phyloP scores from a whole-genome alignment of 352 stramenopile genomes.

The Phytophthora meadii region DNA sequence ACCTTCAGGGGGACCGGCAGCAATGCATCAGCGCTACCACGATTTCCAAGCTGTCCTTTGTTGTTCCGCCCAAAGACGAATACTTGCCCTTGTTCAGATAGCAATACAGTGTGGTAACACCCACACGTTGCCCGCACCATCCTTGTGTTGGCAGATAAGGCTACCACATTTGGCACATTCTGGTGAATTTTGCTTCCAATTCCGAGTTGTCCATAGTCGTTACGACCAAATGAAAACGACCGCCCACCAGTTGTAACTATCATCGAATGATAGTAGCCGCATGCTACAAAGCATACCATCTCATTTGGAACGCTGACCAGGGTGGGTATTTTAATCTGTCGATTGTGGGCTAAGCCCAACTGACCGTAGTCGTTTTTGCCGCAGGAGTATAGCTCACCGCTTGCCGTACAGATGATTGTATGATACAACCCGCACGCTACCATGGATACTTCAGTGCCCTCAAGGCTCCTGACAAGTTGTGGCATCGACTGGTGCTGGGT shows the following conservation, averaged over 20 bases:
- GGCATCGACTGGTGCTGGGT: slow-evolving; percentile 79
- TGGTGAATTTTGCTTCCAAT: slow-evolving; percentile 89
- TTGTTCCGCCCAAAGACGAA: slow-evolving; percentile 91
- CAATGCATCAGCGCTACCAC: slow-evolving; percentile 82
- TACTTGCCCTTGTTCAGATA: slow-evolving; percentile 86
- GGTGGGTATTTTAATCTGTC: slow-evolving; percentile 75
- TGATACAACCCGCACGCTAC: slow-evolving; percentile 87
- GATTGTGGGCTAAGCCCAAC: slow-evolving; percentile 79
- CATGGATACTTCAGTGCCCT: slow-evolving; percentile 77
- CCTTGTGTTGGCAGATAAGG: slow-evolving; percentile 69
- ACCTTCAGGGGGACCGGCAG: slow-evolving; percentile 85
- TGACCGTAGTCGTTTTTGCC: slow-evolving; percentile 92
- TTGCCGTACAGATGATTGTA: slow-evolving; percentile 77
- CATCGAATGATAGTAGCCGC: slow-evolving; percentile 88
- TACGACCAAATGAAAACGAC: slow-evolving; percentile 84
- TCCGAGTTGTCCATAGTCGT: slow-evolving; percentile 89
- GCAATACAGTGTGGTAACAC: slow-evolving; percentile 87
- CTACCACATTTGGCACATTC: slow-evolving; percentile 72
- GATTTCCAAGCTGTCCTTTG: slow-evolving; percentile 89
- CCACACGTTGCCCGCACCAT: slow-evolving; percentile 83
- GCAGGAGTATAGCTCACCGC: slow-evolving; percentile 76
- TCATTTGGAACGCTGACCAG: slow-evolving; percentile 71
- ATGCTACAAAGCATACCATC: slow-evolving; percentile 81
- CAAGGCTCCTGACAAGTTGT: slow-evolving; percentile 79
- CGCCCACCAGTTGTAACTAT: slow-evolving; percentile 70